Base-by-base conservation (phyloP, 192 early-diverging fungal genomes). In the Coemansia sp. region DNA sequence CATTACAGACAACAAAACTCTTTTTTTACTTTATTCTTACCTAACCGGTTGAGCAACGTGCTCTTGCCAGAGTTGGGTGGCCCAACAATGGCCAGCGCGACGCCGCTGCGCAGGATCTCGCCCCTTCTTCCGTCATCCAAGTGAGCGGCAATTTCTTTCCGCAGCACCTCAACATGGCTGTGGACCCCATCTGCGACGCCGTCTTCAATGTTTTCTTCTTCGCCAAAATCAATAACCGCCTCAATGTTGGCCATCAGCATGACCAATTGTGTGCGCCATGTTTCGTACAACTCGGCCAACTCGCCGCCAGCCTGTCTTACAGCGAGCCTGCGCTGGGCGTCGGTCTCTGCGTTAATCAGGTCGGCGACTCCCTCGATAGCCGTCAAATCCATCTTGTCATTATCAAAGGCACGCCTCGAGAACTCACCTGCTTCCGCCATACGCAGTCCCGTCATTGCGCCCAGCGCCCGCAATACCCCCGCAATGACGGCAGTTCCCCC, bases 1-100 rank as follows among this genome's bases (percentile, higher is more conserved):
- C n/a, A n/a, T n/a, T n/a, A n/a, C n/a, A n/a, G n/a, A n/a, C n/a
- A n/a, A n/a, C n/a, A n/a, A n/a, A n/a, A n/a, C n/a, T n/a, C n/a
- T n/a, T n/a, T n/a, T n/a, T n/a, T n/a, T n/a, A n/a, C n/a, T n/a
- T n/a, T n/a, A n/a, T 1, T 32, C 67, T 63, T 79, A 85, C 85
- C 83, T 27, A 87, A 68, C 46, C 66, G 70, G 56, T 92, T 92
- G 0, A 92, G 62, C 44, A 92, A 73, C 8, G 84, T 87, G 59
- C 89, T 90, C 62, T 92, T 90, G 11, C 90, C 90, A 17, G 88
- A 85, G 67, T 92, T 92, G 7, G 89, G 88, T 32, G 89, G 89
- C 0, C 90, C 90, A 3, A 87, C 72, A 38, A 92, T 87, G 5
- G 88, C 80, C 33, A 89, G 77, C 24, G 83, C 69, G 18, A 90